These are phyloP conservation scores for Niveomyces coronatus DNA, from an alignment of 2,329 filamentous ascomycete species.

Conservation along the genomic window DNA sequence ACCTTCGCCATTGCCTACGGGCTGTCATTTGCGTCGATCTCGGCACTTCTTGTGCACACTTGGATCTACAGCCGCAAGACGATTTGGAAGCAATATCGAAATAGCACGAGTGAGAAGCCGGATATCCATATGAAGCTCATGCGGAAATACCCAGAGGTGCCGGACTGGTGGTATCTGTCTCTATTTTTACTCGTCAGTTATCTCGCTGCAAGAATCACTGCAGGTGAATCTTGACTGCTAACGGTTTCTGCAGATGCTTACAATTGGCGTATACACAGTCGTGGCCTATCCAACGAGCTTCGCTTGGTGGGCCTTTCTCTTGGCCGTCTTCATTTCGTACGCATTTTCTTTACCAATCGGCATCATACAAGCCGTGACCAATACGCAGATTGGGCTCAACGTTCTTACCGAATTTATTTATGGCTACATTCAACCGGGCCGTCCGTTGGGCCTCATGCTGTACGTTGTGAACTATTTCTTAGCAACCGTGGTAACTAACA, in stretches of 20 bases:
- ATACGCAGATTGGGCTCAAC: conserved; percentile 63
- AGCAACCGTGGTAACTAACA: neutral
- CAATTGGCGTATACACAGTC: conserved; percentile 42
- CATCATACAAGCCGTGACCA: conserved; percentile 60
- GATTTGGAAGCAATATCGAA: conserved; percentile 53
- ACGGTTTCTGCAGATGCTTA: conserved; percentile 38
- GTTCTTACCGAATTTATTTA: conserved; percentile 66
- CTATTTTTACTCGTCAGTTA: conserved; percentile 43
- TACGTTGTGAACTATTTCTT: conserved; percentile 22
- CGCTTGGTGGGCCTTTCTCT: conserved; percentile 61
- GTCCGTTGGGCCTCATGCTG: conserved; percentile 64
- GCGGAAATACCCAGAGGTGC: conserved; percentile 51
- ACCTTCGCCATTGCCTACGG: conserved; percentile 63
- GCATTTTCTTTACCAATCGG: conserved; percentile 56
- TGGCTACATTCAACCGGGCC: conserved; percentile 65
- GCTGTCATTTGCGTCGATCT: conserved; percentile 60
- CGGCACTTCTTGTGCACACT: conserved; percentile 58
- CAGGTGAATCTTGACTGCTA: conserved; percentile 8
- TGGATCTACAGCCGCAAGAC: conserved; percentile 56
- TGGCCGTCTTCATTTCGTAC: conserved; percentile 54
- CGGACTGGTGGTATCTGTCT: conserved; percentile 52
- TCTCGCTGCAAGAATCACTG: neutral
- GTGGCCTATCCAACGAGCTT: conserved; percentile 56
- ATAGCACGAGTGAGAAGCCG: conserved; percentile 48
- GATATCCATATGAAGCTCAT: conserved; percentile 57